These are phyloP conservation scores for Penicillium maclennaniae DNA, from an alignment of 495 filamentous ascomycete species.

Conservation along the genomic window DNA sequence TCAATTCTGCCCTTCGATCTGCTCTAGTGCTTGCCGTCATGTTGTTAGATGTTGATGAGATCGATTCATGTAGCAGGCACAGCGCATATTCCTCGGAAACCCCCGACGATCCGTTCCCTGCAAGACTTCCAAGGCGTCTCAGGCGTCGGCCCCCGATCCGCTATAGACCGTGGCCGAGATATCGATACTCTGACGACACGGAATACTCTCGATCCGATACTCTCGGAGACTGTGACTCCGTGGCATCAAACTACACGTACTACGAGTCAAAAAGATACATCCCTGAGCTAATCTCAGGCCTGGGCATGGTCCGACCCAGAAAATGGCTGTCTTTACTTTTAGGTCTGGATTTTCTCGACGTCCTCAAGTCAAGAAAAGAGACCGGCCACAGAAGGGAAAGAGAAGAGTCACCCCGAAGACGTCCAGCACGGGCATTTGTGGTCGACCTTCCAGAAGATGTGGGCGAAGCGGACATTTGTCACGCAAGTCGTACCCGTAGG, in stretches of 20 bases:
- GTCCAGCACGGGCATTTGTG: background rate
- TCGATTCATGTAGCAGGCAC: background rate
- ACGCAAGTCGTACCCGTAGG: background rate
- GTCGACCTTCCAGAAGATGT: background rate
- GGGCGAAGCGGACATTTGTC: background rate
- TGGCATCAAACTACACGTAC: background rate
- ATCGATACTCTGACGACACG: background rate
- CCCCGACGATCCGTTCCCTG: background rate
- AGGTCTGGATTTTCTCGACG: background rate
- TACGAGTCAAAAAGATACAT: background rate
- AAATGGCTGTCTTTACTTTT: background rate
- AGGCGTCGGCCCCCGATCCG: background rate
- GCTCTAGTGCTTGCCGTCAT: background rate
- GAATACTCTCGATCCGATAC: background rate
- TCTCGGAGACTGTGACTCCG: background rate
- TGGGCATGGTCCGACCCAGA: background rate
- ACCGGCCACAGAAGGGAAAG: background rate
- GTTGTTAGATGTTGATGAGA: background rate
- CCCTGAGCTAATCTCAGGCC: background rate
- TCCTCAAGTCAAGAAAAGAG: background rate
- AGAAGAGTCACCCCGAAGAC: background rate
- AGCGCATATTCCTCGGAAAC: background rate
- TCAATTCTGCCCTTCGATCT: background rate
- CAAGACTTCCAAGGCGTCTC: background rate
- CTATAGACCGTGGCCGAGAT: background rate